phyloP scores from a whole-genome alignment of 2,329 filamentous ascomycete genomes.

The Botryosphaeria agaves region DNA sequence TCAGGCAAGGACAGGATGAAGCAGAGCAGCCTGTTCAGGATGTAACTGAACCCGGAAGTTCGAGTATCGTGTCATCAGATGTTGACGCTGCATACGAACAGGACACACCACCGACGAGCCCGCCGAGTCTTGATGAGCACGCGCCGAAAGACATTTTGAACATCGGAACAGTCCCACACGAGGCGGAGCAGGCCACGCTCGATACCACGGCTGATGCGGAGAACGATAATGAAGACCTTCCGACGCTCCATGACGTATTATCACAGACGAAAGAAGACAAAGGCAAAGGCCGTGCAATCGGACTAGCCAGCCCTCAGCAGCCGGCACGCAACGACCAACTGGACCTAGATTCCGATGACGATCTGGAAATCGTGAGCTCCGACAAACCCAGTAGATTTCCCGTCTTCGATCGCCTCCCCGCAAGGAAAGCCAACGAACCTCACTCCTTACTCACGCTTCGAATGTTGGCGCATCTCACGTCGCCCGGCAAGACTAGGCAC shows the following conservation, averaged over 20 bases:
- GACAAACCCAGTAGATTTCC: conserved; percentile 17
- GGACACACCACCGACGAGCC: conserved; percentile 27
- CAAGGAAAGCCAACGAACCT: conserved; percentile 43
- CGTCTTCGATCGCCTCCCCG: conserved; percentile 30
- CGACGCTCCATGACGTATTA: conserved; percentile 20
- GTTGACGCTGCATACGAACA: conserved; percentile 19
- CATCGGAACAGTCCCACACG: not conserved
- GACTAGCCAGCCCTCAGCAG: not conserved
- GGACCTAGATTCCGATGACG: conserved; percentile 37
- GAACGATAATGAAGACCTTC: conserved; percentile 19
- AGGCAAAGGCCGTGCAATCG: conserved; percentile 3
- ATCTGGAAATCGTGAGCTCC: conserved; percentile 45
- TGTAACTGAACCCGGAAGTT: conserved; percentile 22
- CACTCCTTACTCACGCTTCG: conserved; percentile 51
- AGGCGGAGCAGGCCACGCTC: not conserved
- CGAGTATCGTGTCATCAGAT: conserved; percentile 47
- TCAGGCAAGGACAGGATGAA: conserved; percentile 24
- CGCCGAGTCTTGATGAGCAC: conserved; percentile 12
- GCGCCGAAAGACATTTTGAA: conserved; percentile 3
- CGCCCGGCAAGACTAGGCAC: conserved; percentile 35
- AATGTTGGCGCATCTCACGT: conserved; percentile 54
- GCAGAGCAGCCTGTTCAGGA: conserved; percentile 7
- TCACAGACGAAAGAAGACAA: conserved; percentile 6
- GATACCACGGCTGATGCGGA: conserved; percentile 4
- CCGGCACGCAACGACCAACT: not conserved